Conservation (phyloP, 768 basidiomycete species). For the Mycena alexandri region DNA sequence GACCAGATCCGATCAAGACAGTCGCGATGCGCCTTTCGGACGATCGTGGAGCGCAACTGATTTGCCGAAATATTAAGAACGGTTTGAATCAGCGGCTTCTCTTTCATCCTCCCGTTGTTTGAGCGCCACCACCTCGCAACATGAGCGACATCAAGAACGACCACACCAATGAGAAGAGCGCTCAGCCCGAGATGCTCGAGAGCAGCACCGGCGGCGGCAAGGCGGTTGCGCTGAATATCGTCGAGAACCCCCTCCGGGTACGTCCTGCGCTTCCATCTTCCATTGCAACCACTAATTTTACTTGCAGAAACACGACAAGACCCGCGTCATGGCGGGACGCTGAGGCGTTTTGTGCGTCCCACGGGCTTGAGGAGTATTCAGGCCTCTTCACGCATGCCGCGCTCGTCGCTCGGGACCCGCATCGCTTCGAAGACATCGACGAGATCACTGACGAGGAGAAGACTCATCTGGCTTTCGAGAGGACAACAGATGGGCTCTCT, state of each 20-base stretch:
- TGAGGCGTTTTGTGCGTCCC: slow-evolving; percentile 5
- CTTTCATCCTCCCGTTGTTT: too few species aligned
- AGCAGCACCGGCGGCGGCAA: too few species aligned
- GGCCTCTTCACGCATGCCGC: slow-evolving; percentile 48
- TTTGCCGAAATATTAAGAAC: too few species aligned
- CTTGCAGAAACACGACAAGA: slow-evolving; percentile 11
- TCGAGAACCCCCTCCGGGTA: slow-evolving; percentile 22
- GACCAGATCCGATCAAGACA: too few species aligned
- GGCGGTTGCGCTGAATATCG: slow-evolving; percentile 10
- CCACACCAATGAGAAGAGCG: too few species aligned
- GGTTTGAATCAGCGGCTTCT: too few species aligned
- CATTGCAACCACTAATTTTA: too few species aligned
- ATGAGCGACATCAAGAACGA: too few species aligned
- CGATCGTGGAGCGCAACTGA: too few species aligned
- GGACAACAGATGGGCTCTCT: slow-evolving; percentile 42
- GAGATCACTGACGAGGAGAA: slow-evolving; percentile 44
- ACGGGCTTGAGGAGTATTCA: slow-evolving; percentile 26
- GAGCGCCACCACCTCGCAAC: too few species aligned
- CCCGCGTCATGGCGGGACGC: slow-evolving; percentile 21
- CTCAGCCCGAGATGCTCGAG: too few species aligned
- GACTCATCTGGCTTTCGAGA: slow-evolving; percentile 15
- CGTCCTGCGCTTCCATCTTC: neutral
- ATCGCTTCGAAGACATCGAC: slow-evolving; percentile 42
- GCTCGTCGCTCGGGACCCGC: slow-evolving; percentile 65
- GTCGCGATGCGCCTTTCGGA: too few species aligned